Percentiles rank a stretch among this genome's conserved stretches.
phyloP scores from a whole-genome alignment of 2,329 filamentous ascomycete species.

The Diaporthe sp. region DNA sequence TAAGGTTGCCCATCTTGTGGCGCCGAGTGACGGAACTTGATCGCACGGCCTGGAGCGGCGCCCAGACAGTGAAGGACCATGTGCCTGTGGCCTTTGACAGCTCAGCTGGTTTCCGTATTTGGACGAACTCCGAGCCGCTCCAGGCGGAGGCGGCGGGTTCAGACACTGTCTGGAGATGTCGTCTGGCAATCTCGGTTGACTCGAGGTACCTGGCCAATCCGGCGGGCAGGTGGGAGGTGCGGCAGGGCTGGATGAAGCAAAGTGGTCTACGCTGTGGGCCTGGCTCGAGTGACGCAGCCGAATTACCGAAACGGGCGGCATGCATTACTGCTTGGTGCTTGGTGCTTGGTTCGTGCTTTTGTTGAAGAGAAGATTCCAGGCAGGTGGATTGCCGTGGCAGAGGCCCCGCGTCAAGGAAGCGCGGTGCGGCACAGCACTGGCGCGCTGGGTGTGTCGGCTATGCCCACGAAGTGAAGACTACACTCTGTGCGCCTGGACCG shows the following conservation, averaged over 20 bases:
- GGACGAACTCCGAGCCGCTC: constrained; percentile 33
- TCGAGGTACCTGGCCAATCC: constrained; percentile 27
- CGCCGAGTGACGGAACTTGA: constrained; percentile 10
- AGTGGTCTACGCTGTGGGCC: constrained; percentile 6
- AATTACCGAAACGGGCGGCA: constrained; percentile 22
- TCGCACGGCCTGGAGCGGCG: constrained; percentile 13
- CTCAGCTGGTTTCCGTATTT: constrained; percentile 31
- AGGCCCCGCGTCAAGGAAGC: constrained; percentile 20
- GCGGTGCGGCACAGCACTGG: constrained; percentile 28
- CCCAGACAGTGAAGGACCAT: background rate
- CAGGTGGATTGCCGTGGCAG: background rate
- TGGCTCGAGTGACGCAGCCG: constrained; percentile 22
- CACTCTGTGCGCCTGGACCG: background rate
- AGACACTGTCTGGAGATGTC: constrained; percentile 33
- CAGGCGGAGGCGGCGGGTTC: constrained; percentile 16
- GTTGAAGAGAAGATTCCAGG: background rate
- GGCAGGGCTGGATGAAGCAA: constrained; percentile 18
- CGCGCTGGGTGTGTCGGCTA: constrained; percentile 9
- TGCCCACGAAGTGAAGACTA: background rate
- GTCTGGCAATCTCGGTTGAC: constrained; percentile 22
- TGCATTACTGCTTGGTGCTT: background rate
- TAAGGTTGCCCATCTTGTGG: constrained; percentile 4
- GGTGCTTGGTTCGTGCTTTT: too few species aligned
- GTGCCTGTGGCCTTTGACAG: constrained; percentile 12
- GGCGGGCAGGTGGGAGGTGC: background rate